Conservation (phyloP, 1,139 yeast species). For the Groenewaldozyma sp. region DNA sequence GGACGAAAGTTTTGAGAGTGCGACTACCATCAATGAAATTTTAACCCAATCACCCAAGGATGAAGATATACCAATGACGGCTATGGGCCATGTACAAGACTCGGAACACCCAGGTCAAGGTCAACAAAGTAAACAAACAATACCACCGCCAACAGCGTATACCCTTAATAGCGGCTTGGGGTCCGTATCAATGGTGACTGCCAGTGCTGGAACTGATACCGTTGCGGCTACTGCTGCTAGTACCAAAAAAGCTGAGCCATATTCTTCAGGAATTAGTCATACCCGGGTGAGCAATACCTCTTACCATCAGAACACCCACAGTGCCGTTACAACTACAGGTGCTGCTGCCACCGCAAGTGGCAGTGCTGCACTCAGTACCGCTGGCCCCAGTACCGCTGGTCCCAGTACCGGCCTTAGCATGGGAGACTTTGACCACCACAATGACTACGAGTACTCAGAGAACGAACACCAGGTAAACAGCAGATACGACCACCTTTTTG, state of each 20-base stretch:
- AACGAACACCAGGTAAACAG: background rate
- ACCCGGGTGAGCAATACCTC: no score
- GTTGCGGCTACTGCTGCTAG: background rate
- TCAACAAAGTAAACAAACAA: background rate
- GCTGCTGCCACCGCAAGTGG: background rate
- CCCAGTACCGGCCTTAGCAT: background rate
- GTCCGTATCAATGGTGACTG: background rate
- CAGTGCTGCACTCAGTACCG: background rate
- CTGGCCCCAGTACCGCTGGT: no score
- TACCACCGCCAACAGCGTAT: no score
- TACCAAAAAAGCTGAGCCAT: no score
- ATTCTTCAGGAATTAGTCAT: no score
- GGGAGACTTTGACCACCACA: background rate
- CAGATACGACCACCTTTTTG: constrained; percentile 14
- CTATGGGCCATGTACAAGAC: background rate
- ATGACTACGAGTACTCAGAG: constrained; percentile 1
- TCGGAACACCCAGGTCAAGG: background rate
- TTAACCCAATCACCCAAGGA: background rate
- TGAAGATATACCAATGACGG: background rate
- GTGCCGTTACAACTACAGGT: background rate
- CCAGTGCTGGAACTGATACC: background rate
- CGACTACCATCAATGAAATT: background rate
- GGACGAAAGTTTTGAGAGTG: background rate
- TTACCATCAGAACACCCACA: no score
- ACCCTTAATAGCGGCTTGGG: no score